Conservation (phyloP, 495 filamentous ascomycete species). For the Trichoderma asperelloides region DNA sequence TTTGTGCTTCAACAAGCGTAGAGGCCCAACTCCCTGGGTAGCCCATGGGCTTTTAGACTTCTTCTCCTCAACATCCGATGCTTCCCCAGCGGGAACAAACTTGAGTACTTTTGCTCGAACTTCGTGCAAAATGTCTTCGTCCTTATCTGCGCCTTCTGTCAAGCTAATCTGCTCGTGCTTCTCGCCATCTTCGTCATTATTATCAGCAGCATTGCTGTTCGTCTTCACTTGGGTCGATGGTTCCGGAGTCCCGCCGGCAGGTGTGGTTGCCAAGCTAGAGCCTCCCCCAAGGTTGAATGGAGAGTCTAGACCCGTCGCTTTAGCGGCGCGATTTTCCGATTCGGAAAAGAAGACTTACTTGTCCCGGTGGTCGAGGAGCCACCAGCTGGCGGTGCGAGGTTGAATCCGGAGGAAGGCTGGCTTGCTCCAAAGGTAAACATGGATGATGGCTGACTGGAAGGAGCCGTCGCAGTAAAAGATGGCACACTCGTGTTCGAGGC, state of each 20-base stretch:
- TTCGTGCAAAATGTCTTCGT: slow-evolving; percentile 56
- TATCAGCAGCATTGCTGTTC: slow-evolving; percentile 23
- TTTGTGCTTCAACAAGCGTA: slow-evolving; percentile 61
- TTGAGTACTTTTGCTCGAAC: slow-evolving; percentile 55
- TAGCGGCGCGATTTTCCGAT: slow-evolving; percentile 15
- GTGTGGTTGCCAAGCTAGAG: slow-evolving; percentile 47
- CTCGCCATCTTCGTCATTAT: slow-evolving; percentile 39
- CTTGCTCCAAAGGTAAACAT: slow-evolving; percentile 22
- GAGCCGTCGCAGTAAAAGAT: slow-evolving; percentile 10
- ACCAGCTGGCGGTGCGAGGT: slow-evolving; percentile 17
- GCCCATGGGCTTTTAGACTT: slow-evolving; percentile 42
- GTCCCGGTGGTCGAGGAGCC: slow-evolving; percentile 29
- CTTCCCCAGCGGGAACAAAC: slow-evolving; percentile 25
- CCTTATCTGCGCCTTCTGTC: slow-evolving; percentile 57
- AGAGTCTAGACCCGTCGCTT: slow-evolving; percentile 24
- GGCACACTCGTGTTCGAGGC: not conserved
- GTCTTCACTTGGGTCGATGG: slow-evolving; percentile 45
- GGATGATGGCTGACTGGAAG: slow-evolving; percentile 10
- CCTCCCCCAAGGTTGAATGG: slow-evolving; percentile 39
- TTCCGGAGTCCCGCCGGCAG: slow-evolving; percentile 54
- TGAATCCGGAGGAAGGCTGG: not conserved
- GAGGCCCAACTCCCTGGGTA: slow-evolving; percentile 52
- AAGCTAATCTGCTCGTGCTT: slow-evolving; percentile 54
- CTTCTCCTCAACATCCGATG: slow-evolving; percentile 27
- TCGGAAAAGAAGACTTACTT: slow-evolving; percentile 24